Evolutionary conservation across 306 rosid genomes (phyloP).

Genomic region (Corylus americana): DNA sequence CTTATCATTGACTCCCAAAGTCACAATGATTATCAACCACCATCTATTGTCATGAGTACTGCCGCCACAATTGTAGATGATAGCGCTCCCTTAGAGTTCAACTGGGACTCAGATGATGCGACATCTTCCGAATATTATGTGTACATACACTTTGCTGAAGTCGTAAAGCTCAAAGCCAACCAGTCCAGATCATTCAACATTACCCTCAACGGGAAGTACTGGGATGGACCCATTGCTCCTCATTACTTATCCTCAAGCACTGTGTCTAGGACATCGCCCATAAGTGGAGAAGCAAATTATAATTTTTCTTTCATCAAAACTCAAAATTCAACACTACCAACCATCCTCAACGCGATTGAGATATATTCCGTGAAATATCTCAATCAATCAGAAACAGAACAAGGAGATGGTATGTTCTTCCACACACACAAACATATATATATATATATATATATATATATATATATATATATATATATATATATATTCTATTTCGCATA

Average conservation of each 20-base stretch:
- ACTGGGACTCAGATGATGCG: neutral
- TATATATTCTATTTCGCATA: neutral
- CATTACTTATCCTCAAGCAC: fast-evolving
- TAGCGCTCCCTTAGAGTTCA: neutral
- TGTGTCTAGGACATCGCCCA: neutral
- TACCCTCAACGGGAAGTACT: neutral
- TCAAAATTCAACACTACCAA: conserved; percentile 40
- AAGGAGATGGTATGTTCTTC: conserved; percentile 34
- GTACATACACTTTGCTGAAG: conserved; percentile 37
- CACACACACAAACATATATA: too few species aligned
- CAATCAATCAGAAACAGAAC: conserved; percentile 31
- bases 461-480: too few species aligned
- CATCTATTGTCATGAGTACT: conserved; percentile 38
- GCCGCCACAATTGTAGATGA: conserved; percentile 26
- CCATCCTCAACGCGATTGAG: conserved; percentile 47
- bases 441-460: too few species aligned
- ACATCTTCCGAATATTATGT: neutral
- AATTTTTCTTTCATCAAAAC: neutral
- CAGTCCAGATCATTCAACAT: conserved; percentile 35
- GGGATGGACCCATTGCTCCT: conserved; percentile 21
- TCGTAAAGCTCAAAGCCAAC: conserved; percentile 20
- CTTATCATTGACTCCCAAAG: neutral
- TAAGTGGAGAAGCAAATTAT: neutral
- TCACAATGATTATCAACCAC: conserved; percentile 9
- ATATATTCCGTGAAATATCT: conserved; percentile 10